These are phyloP conservation scores for Phytophthora fragariae DNA, from an alignment of 352 stramenopile species.

Conservation along the genomic window DNA sequence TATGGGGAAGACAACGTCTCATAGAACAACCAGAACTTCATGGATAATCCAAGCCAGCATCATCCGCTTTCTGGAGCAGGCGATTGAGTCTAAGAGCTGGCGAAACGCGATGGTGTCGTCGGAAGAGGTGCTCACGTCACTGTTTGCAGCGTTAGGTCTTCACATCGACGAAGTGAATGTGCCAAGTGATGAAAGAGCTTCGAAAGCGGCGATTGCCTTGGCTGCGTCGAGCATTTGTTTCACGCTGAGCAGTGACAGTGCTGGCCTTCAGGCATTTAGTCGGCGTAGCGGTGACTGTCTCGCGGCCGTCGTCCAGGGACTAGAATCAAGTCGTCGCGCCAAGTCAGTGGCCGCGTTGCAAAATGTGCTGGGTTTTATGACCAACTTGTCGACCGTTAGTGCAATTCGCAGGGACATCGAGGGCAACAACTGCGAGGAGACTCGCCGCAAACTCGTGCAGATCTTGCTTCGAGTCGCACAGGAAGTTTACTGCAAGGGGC, in stretches of 20 bases:
- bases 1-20: not conserved
- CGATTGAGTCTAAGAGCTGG: slow-evolving; percentile 68
- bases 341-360: slow-evolving; percentile 14
- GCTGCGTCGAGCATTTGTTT: slow-evolving; percentile 60
- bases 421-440: slow-evolving; percentile 19
- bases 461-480: slow-evolving; percentile 26
- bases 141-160: slow-evolving; percentile 36
- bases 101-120: slow-evolving; percentile 44
- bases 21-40: not conserved
- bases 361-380: slow-evolving; percentile 63
- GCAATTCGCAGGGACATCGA: slow-evolving; percentile 37
- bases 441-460: slow-evolving; percentile 32
- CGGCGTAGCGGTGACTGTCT: slow-evolving; percentile 17
- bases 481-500: slow-evolving; percentile 2
- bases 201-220: slow-evolving; percentile 24
- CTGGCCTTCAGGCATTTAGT: slow-evolving; percentile 38
- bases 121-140: slow-evolving; percentile 16
- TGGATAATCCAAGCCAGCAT: slow-evolving; percentile 36
- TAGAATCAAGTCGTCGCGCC: slow-evolving; percentile 17
- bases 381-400: slow-evolving; percentile 63
- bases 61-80: slow-evolving; percentile 33
- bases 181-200: slow-evolving; percentile 13
- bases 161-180: not conserved
- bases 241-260: slow-evolving; percentile 54
- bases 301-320: slow-evolving; percentile 4